Percentiles rank a stretch among this genome's conserved stretches.
Conservation (phyloP, 129 eudicot species). For the Escallonia rubra region DNA sequence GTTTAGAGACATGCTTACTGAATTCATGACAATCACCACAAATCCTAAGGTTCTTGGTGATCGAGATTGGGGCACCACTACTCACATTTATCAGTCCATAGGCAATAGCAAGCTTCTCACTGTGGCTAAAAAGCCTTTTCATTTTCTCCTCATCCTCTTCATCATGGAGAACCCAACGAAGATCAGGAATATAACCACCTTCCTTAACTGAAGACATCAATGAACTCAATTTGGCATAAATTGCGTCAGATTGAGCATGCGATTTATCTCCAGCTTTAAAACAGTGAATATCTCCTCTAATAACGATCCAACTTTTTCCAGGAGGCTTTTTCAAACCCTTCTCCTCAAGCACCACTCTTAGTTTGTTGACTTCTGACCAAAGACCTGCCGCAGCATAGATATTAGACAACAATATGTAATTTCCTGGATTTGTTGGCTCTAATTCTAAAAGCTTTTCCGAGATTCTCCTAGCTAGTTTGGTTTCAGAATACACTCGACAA, state of each 20-base stretch:
- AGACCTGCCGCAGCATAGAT: conserved; percentile 50
- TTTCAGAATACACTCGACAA: conserved; percentile 42
- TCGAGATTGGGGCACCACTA: conserved; percentile 28
- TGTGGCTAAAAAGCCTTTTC: conserved; percentile 41
- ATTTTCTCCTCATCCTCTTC: conserved; percentile 43
- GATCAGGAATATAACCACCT: conserved; percentile 55
- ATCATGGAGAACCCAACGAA: conserved; percentile 55
- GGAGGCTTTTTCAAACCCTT: conserved; percentile 46
- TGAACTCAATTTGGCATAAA: conserved; percentile 35
- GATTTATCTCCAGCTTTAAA: conserved; percentile 55
- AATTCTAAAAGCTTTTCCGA: conserved; percentile 38
- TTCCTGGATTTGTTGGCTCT: conserved; percentile 59
- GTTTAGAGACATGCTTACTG: conserved; percentile 36
- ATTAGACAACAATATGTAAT: conserved; percentile 53
- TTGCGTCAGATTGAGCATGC: conserved; percentile 26
- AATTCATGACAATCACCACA: conserved; percentile 62
- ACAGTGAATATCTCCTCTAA: conserved; percentile 39
- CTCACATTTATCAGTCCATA: conserved; percentile 34
- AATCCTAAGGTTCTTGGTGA: conserved; percentile 46
- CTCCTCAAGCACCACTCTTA: conserved; percentile 33
- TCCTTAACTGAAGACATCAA: conserved; percentile 29
- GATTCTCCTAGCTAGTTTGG: conserved; percentile 30
- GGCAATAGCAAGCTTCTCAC: conserved; percentile 50
- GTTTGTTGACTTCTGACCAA: conserved; percentile 46
- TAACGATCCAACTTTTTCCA: conserved; percentile 56